Percentiles rank a stretch among this genome's conserved stretches.
Conservation (phyloP, 2,329 filamentous ascomycete species). For the Fonsecaea monophora region DNA sequence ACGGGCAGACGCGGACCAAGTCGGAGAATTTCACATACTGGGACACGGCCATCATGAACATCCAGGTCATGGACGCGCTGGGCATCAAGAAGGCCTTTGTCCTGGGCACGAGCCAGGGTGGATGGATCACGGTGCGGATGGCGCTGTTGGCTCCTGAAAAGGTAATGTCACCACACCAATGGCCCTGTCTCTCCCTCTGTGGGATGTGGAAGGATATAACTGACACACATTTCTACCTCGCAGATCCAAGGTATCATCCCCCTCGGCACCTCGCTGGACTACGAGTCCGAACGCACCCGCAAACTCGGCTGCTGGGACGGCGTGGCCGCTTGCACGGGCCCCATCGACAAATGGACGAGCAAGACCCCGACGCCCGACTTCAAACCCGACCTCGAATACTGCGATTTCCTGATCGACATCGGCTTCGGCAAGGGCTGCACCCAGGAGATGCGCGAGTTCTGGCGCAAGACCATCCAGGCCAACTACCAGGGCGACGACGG, state of each 20-base stretch:
- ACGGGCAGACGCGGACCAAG: conserved; percentile 55
- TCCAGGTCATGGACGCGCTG: conserved; percentile 42
- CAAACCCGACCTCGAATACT: conserved; percentile 50
- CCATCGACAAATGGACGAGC: conserved; percentile 52
- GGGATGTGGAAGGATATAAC: background rate
- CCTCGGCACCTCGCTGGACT: conserved; percentile 61
- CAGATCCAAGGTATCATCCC: conserved; percentile 61
- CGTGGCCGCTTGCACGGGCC: conserved; percentile 43
- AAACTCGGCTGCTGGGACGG: conserved; percentile 59
- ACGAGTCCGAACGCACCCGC: conserved; percentile 54
- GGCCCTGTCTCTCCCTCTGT: background rate
- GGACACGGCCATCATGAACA: conserved; percentile 60
- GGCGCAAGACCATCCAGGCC: conserved; percentile 52
- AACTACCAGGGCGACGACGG: conserved; percentile 60
- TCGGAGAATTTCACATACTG: conserved; percentile 61
- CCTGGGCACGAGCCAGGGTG: conserved; percentile 62
- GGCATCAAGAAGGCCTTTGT: conserved; percentile 41
- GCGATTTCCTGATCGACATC: conserved; percentile 54
- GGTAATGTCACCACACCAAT: conserved; percentile 43
- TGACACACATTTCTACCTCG: background rate
- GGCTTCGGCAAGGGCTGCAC: conserved; percentile 55
- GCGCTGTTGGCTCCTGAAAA: conserved; percentile 58
- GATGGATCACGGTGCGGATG: conserved; percentile 61
- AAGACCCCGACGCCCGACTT: conserved; percentile 52
- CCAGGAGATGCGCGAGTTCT: conserved; percentile 50